phyloP scores from a whole-genome alignment of 306 rosid genomes.

The Potentilla sterilis region DNA sequence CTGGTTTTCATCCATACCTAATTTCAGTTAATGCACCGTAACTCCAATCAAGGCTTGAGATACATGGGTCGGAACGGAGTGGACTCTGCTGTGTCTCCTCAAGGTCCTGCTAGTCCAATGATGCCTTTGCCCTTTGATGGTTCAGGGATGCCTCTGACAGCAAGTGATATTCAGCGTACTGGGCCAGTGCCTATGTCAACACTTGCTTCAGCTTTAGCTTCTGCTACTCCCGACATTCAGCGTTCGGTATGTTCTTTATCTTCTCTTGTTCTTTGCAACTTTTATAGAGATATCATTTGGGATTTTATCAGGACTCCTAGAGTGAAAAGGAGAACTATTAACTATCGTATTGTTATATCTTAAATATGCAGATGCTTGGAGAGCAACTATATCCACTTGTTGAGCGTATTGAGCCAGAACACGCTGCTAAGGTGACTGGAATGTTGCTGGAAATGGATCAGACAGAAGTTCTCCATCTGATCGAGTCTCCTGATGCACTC shows the following conservation, averaged over 20 bases:
- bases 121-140: conserved; percentile 62
- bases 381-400: conserved; percentile 88
- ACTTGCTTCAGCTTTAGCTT: conserved; percentile 80
- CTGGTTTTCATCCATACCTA: not conserved
- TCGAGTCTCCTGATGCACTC: conserved; percentile 81
- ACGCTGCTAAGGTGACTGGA: conserved; percentile 81
- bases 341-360: not conserved
- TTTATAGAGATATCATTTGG: not conserved
- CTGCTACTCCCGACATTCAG: conserved; percentile 74
- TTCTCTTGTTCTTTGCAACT: not conserved
- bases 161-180: conserved; percentile 44
- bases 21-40: conserved; percentile 52
- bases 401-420: conserved; percentile 50
- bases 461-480: conserved; percentile 89
- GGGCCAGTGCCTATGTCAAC: conserved; percentile 48
- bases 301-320: not conserved
- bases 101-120: conserved; percentile 46
- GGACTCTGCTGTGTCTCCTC: conserved; percentile 51
- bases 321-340: conserved; percentile 5
- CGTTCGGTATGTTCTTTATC: conserved; percentile 46
- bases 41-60: conserved; percentile 66
- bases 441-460: conserved; percentile 96
- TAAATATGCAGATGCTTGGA: conserved; percentile 69
- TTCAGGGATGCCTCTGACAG: conserved; percentile 41
- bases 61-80: conserved; percentile 60